These are phyloP conservation scores for Suillus plorans DNA, from an alignment of 768 basidiomycete species.

Conservation along the genomic window DNA sequence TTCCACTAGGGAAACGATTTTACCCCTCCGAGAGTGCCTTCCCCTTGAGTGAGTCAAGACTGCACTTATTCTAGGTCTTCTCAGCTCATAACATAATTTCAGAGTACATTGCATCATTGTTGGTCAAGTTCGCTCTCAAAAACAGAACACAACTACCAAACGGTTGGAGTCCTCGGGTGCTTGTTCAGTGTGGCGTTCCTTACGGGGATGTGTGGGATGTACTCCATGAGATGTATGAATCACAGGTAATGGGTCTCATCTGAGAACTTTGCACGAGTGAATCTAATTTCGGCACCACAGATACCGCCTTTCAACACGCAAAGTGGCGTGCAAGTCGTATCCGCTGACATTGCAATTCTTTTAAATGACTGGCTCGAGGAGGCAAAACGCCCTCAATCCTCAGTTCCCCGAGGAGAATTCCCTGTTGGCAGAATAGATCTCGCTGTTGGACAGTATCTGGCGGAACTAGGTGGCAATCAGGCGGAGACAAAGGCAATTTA, in stretches of 20 bases:
- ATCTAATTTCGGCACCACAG: slow-evolving; percentile 34
- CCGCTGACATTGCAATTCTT: slow-evolving; percentile 80
- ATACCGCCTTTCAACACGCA: slow-evolving; percentile 84
- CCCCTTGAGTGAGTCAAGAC: slow-evolving; percentile 65
- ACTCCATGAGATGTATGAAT: slow-evolving; percentile 84
- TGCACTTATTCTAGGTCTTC: not conserved
- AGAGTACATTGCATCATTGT: slow-evolving; percentile 76
- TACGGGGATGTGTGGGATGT: slow-evolving; percentile 83
- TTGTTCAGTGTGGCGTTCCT: slow-evolving; percentile 81
- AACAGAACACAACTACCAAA: slow-evolving; percentile 56
- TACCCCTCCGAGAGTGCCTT: slow-evolving; percentile 91
- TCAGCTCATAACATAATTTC: slow-evolving; percentile 2
- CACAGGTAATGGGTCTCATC: slow-evolving; percentile 57
- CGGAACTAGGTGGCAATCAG: slow-evolving; percentile 62
- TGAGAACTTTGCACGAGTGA: not conserved
- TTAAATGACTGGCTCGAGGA: slow-evolving; percentile 80
- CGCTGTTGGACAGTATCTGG: slow-evolving; percentile 71
- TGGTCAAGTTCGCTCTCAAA: slow-evolving; percentile 72
- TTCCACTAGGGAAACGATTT: slow-evolving; percentile 79
- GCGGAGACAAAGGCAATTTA: slow-evolving; percentile 64
- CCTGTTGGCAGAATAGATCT: slow-evolving; percentile 76
- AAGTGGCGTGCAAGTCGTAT: slow-evolving; percentile 74
- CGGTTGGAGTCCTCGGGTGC: slow-evolving; percentile 82
- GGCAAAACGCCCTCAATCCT: slow-evolving; percentile 71
- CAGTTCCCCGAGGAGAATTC: slow-evolving; percentile 60